Base-by-base conservation (phyloP, 495 filamentous ascomycete species). In the Penicillium flavigenum region DNA sequence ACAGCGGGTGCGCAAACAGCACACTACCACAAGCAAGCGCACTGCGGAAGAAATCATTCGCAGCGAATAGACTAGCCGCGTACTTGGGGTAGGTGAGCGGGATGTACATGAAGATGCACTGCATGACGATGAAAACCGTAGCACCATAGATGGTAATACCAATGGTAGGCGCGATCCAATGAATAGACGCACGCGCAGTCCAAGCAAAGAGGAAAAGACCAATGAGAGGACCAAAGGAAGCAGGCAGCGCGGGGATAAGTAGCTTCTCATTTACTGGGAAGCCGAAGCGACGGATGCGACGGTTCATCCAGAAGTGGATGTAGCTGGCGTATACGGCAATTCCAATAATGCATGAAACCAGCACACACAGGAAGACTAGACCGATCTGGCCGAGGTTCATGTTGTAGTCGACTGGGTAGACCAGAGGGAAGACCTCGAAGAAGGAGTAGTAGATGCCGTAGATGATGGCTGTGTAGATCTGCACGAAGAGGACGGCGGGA, bases 401-500 rank as follows among this genome's bases (percentile, higher is more conserved):
- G 63, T 69, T 66, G 72, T 89, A 88, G 56, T 80, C 74, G 53
- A 73, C 77, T 1, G 78, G 77, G 72, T 87, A 90, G 49, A 90
- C 85, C n/a, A 90, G 71, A 3, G 86, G 86, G 75, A 90, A 89
- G 59, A 81, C 84, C 65, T 89, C 86, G 76, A 88, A 88, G 78
- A 87, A 88, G 60, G 75, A 79, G 69, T 88, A 88, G 71, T 82
- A 87, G 69, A 88, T 88, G 29, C 78, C 83, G 70, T 88, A 87
- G 56, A 83, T 79, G 51, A 88, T 75, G 17, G 81, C 79, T 1
- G 81, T 84, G 70, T 88, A 89, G 47, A 81, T 51, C 59, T 84
- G 80, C 0, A 82, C 78, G 74, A 88, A 88, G 8, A 81, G 72
- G 17, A 89, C 80, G 47, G 81, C 78, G 0, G 84, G 82, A 56